Base-by-base conservation (phyloP, 176 grass and related monocot genomes). In the Musa troglodytarum region DNA sequence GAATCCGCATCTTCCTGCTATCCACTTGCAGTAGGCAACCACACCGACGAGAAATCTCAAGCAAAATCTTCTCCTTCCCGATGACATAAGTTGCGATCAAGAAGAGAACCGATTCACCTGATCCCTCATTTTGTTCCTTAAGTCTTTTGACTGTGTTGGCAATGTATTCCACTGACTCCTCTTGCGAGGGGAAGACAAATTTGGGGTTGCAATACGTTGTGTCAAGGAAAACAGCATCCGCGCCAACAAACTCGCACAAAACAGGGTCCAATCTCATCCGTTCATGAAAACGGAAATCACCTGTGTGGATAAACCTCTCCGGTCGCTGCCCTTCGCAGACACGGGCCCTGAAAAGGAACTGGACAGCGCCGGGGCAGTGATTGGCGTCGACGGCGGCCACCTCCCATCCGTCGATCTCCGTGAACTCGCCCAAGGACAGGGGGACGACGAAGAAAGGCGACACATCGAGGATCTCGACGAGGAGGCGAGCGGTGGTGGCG, bases 41-140 rank as follows among this genome's bases (percentile, higher is more conserved):
- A 63, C 83, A 93, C 43, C 71, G 84, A 11, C 59, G 77, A 64
- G 90, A 83, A 82, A 97, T 85, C 81, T 97, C 94, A 34, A 97
- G 81, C 75, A 97, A 76, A 77, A 97, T 97, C 82, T 81, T 97
- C 86, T 93, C 94, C 74, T 97, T 97, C 59, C 94, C 94, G 52
- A 91, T 75, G 11, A 88, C 90, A 82, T 97, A 97, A 65, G 90
- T 91, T 2, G 94, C 80, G 5, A 97, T 85, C 65, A 97, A 66
- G 78, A 80, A 97, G 13, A 92, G 72, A 72, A 90, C 83, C 0
- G 78, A 70, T 76, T 93, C 87, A 24, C 74, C 79, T 68, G 77
- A 43, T 12, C 14, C 83, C 52, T 49, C 74, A 51, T 80, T 85
- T 78, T 89, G 81, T 69, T 93, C 79, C 59, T 80, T 88, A 17